phyloP scores from a whole-genome alignment of 2,329 filamentous ascomycete species.

The Bipolaris bicolor region DNA sequence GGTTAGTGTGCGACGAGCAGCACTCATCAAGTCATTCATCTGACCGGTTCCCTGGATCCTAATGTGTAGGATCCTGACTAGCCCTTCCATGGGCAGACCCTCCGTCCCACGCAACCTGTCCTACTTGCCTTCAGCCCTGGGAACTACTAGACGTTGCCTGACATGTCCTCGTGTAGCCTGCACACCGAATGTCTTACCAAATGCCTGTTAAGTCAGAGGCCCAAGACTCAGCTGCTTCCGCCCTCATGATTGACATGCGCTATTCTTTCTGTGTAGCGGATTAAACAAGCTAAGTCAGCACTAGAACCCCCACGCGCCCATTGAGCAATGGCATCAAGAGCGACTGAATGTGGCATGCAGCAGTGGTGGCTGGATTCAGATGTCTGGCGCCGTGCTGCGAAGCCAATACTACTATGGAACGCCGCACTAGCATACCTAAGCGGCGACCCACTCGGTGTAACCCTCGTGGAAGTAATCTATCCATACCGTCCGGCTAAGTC shows the following conservation, averaged over 20 bases:
- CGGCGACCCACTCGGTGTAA: conserved; percentile 14
- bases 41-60: conserved; percentile 4
- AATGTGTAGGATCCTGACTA: background rate
- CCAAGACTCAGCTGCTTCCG: conserved; percentile 14
- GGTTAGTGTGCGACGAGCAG: background rate
- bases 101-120: conserved; percentile 13
- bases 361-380: conserved; percentile 20
- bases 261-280: conserved; percentile 27
- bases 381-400: conserved; percentile 14
- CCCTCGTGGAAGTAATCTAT: conserved; percentile 33
- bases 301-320: conserved; percentile 22
- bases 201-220: conserved; percentile 15
- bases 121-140: conserved; percentile 14
- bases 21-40: conserved; percentile 4
- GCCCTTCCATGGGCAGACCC: conserved; percentile 7
- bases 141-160: conserved; percentile 10
- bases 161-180: conserved; percentile 11
- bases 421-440: conserved; percentile 12
- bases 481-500: conserved; percentile 23
- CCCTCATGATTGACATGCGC: conserved; percentile 13
- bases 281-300: conserved; percentile 27
- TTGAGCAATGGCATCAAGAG: conserved; percentile 15
- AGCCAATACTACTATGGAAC: conserved; percentile 19
- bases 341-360: conserved; percentile 18
- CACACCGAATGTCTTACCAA: conserved; percentile 10